Conservation (phyloP, 1,284 basidiomycete species). For the Cystobasidium sp. region DNA sequence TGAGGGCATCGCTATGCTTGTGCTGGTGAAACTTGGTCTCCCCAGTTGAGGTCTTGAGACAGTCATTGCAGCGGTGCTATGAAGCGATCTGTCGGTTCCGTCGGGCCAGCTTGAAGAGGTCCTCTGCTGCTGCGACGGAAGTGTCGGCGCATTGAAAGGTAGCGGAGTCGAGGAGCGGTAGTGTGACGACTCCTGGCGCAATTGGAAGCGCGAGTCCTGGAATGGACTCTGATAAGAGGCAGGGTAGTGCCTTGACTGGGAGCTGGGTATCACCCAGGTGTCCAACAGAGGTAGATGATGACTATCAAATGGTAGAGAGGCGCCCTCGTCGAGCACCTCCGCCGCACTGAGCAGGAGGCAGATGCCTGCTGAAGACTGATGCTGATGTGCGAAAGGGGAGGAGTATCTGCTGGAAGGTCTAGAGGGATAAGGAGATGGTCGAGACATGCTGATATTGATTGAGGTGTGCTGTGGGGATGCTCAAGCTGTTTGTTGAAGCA, state of each 20-base stretch:
- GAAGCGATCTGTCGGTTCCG: background rate
- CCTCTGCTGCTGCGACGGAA: background rate
- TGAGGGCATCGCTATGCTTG: no score
- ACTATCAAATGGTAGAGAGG: background rate
- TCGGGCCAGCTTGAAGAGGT: constrained; percentile 4
- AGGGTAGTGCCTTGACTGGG: no score
- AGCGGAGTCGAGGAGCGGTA: background rate
- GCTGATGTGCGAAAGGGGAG: background rate
- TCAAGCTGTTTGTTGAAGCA: background rate
- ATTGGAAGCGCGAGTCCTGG: constrained; percentile 2
- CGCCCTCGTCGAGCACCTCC: constrained; percentile 1
- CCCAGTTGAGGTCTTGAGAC: background rate
- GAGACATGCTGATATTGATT: background rate
- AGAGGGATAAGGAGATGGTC: background rate
- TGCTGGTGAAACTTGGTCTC: no score
- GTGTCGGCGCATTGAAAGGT: background rate
- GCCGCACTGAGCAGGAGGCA: constrained; percentile 10
- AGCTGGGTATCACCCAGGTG: background rate
- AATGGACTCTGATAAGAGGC: no score
- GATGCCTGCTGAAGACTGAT: background rate
- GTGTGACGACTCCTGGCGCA: background rate
- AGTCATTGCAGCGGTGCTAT: background rate
- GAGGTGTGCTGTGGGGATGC: background rate
- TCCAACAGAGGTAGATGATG: background rate
- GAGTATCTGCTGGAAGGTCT: background rate